phyloP scores from a whole-genome alignment of 2,329 filamentous ascomycete species.

The Arthrobotrys pseudoclavata region DNA sequence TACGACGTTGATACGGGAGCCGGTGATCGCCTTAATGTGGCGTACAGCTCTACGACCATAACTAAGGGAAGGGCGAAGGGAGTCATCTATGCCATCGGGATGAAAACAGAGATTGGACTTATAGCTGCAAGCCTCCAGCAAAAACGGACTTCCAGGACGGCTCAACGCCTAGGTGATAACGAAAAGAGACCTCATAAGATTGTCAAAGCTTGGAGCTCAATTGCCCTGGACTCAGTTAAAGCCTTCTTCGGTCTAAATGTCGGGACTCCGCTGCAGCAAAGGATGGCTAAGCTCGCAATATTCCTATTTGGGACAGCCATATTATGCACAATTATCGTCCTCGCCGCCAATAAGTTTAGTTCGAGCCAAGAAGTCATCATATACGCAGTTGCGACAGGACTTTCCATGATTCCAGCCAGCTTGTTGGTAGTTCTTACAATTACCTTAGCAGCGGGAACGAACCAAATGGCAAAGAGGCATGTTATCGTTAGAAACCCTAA shows the following conservation, averaged over 20 bases:
- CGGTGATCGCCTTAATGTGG: conserved; percentile 74
- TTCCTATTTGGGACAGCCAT: conserved; percentile 76
- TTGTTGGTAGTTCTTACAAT: conserved; percentile 77
- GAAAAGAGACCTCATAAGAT: conserved; percentile 70
- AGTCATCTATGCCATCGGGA: conserved; percentile 74
- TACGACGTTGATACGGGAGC: conserved; percentile 71
- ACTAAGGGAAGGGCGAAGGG: conserved; percentile 75
- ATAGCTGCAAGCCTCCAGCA: conserved; percentile 76
- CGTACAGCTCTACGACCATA: conserved; percentile 74
- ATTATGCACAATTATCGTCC: conserved; percentile 77
- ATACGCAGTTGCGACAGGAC: conserved; percentile 73
- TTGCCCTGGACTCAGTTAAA: conserved; percentile 72
- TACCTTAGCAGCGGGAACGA: conserved; percentile 75
- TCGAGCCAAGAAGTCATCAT: conserved; percentile 74
- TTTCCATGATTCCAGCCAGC: conserved; percentile 75
- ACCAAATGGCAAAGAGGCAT: conserved; percentile 71
- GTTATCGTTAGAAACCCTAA: conserved; percentile 73
- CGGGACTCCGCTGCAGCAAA: conserved; percentile 78
- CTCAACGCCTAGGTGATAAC: conserved; percentile 69
- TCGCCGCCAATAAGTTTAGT: conserved; percentile 74
- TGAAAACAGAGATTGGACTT: conserved; percentile 75
- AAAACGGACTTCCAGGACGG: conserved; percentile 70
- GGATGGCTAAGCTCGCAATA: conserved; percentile 76
- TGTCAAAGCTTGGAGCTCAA: conserved; percentile 68
- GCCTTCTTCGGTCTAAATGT: conserved; percentile 77